Conservation (phyloP, 306 rosid genomes). For the Fagus crenata region DNA sequence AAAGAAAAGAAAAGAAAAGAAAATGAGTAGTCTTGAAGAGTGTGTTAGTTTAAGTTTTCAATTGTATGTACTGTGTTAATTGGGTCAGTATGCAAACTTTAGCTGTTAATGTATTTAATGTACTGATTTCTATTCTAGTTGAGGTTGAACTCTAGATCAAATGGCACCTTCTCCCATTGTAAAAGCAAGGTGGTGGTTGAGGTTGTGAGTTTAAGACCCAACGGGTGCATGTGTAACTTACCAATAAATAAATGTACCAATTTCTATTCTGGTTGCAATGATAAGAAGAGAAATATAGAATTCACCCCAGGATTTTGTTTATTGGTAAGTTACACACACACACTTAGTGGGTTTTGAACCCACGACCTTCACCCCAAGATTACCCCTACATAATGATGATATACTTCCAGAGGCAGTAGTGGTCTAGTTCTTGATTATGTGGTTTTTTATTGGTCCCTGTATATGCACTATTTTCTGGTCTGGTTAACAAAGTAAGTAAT, state of each 20-base stretch:
- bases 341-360: no score
- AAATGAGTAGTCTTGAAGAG: background rate
- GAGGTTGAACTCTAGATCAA: no score
- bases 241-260: background rate
- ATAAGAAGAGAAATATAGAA: background rate
- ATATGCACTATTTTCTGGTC: background rate
- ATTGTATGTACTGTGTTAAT: no score
- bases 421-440: background rate
- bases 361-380: background rate
- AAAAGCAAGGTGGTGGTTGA: no score
- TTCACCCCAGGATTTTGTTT: background rate
- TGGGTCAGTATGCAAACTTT: no score
- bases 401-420: background rate
- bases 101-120: background rate
- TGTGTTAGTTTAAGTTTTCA: no score
- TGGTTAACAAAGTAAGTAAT: background rate
- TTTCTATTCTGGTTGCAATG: background rate
- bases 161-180: no score
- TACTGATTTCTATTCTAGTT: background rate
- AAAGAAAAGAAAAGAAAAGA: background rate
- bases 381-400: background rate
- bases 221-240: no score
- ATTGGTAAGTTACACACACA: no score
- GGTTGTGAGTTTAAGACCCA: no score
- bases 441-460: background rate